Percentiles rank a stretch among this genome's conserved stretches.
phyloP scores from a whole-genome alignment of 2,329 filamentous ascomycete genomes.

The Pseudogymnoascus sp. region DNA sequence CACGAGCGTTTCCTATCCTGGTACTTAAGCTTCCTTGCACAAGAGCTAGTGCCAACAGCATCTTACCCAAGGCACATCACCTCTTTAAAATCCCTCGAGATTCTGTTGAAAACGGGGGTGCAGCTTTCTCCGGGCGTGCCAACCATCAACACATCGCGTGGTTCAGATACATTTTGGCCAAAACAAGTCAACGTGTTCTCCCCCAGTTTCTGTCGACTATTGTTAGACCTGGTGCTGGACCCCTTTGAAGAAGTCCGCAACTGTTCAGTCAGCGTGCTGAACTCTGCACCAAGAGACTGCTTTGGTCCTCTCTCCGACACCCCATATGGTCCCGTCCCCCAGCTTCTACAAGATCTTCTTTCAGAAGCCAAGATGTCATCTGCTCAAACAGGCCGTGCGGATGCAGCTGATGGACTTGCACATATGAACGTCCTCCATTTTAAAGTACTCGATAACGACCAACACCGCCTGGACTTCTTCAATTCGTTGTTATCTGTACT shows the following conservation, averaged over 20 bases:
- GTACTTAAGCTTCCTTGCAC: slow-evolving; percentile 64
- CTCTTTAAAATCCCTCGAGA: slow-evolving; percentile 61
- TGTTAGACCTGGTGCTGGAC: slow-evolving; percentile 76
- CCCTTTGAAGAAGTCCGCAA: slow-evolving; percentile 87
- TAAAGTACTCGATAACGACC: slow-evolving; percentile 41
- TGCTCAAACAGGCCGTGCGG: slow-evolving; percentile 68
- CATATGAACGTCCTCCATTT: slow-evolving; percentile 66
- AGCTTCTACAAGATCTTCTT: slow-evolving; percentile 41
- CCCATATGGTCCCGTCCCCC: slow-evolving; percentile 17
- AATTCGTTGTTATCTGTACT: slow-evolving; percentile 51
- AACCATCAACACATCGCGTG: neutral
- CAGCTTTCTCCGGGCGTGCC: slow-evolving; percentile 26
- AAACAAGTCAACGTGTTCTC: slow-evolving; percentile 32
- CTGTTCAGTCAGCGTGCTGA: slow-evolving; percentile 44
- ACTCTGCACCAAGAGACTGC: slow-evolving; percentile 37
- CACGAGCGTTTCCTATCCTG: slow-evolving; percentile 63
- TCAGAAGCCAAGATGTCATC: slow-evolving; percentile 49
- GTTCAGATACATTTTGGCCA: slow-evolving; percentile 8
- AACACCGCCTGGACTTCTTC: slow-evolving; percentile 44
- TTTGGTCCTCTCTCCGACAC: slow-evolving; percentile 13
- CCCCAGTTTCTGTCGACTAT: slow-evolving; percentile 47
- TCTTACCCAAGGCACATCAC: slow-evolving; percentile 88
- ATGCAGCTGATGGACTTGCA: slow-evolving; percentile 87
- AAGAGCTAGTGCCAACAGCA: slow-evolving; percentile 69
- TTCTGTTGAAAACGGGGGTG: slow-evolving; percentile 46